Conservation (phyloP, 306 rosid species). For the Gleditsia sinensis region DNA sequence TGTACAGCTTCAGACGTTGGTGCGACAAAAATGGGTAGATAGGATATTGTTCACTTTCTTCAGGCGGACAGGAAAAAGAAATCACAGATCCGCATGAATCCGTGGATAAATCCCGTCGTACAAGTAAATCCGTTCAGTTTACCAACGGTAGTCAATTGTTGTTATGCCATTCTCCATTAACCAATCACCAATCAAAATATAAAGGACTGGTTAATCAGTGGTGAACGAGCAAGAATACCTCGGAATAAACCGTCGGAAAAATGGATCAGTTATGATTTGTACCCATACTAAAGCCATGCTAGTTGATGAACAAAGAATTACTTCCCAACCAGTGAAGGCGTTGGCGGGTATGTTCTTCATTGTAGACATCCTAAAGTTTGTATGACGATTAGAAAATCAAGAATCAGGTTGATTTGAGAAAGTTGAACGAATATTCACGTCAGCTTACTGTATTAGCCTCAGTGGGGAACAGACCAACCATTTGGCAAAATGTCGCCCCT, state of each 20-base stretch:
- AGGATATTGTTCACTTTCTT: slow-evolving; percentile 61
- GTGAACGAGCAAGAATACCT: slow-evolving; percentile 51
- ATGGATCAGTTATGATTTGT: slow-evolving; percentile 85
- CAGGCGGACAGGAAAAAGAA: slow-evolving; percentile 56
- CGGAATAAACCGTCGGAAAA: slow-evolving; percentile 83
- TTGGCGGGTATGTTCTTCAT: slow-evolving; percentile 61
- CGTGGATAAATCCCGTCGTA: slow-evolving; percentile 45
- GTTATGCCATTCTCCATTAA: slow-evolving; percentile 14
- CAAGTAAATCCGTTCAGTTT: neutral
- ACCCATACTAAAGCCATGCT: slow-evolving; percentile 91
- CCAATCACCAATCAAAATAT: slow-evolving; percentile 9
- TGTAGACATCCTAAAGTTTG: slow-evolving; percentile 64
- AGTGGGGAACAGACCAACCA: slow-evolving; percentile 62
- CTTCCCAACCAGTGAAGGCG: slow-evolving; percentile 92
- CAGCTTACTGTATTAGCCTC: slow-evolving; percentile 67
- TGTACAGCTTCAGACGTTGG: slow-evolving; percentile 64
- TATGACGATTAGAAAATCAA: slow-evolving; percentile 35
- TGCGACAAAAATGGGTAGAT: slow-evolving; percentile 65
- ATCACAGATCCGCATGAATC: slow-evolving; percentile 90
- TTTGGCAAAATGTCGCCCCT: slow-evolving; percentile 91
- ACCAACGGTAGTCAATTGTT: neutral
- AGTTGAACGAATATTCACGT: neutral
- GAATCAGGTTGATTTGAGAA: slow-evolving; percentile 17
- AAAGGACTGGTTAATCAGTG: neutral
- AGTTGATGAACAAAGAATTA: slow-evolving; percentile 72